Evolutionary conservation across 805 yeast species (phyloP).

Genomic region (Schwanniomyces occidentalis): DNA sequence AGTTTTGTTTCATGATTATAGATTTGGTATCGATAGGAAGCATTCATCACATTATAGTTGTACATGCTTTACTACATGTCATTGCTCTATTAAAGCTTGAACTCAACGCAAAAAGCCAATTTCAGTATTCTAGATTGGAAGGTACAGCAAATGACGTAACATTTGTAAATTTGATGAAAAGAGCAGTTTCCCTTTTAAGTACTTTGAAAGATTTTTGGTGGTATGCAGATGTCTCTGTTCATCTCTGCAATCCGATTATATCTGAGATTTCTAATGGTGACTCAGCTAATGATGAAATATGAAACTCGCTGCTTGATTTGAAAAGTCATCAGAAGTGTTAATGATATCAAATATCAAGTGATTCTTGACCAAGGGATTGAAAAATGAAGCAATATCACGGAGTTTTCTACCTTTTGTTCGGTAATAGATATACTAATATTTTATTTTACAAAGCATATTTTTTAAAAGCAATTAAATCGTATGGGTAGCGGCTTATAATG

Average conservation of each 20-base stretch:
- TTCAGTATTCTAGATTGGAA: conserved; percentile 1
- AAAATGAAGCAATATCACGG: too few species aligned
- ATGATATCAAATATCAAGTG: too few species aligned
- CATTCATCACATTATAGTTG: conserved; percentile 22
- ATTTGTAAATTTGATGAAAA: conserved; percentile 2
- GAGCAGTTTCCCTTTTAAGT: conserved; percentile 10
- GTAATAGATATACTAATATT: too few species aligned
- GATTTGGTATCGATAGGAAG: conserved; percentile 10
- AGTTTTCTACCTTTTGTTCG: too few species aligned
- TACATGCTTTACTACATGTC: conserved; percentile 27
- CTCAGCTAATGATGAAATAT: too few species aligned
- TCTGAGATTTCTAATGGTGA: neutral
- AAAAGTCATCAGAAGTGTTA: too few species aligned
- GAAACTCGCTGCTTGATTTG: too few species aligned
- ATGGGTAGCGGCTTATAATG: too few species aligned
- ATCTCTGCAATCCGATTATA: conserved; percentile 7
- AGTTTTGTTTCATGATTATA: conserved; percentile 14
- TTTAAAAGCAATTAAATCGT: too few species aligned
- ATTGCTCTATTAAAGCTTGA: conserved; percentile 25
- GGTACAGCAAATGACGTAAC: conserved; percentile 4
- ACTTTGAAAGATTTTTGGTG: conserved; percentile 24
- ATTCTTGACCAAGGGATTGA: too few species aligned
- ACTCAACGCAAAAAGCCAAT: conserved; percentile 13
- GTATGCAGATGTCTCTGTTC: conserved; percentile 24
- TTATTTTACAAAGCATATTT: too few species aligned